phyloP scores from a whole-genome alignment of 768 basidiomycete species.

The Boletus sp. region DNA sequence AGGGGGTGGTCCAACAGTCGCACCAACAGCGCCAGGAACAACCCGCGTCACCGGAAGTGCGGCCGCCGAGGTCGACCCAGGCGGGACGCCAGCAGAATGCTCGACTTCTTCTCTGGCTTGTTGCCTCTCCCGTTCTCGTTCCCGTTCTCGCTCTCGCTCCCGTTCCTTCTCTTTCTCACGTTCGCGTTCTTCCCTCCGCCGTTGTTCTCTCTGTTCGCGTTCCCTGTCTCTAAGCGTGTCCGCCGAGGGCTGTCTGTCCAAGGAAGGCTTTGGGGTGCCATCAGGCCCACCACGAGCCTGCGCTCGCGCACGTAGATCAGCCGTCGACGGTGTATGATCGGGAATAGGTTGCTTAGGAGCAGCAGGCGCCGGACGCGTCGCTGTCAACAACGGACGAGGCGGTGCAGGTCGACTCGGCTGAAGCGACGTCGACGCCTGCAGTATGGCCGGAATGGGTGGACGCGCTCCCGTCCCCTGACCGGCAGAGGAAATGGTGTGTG shows the following conservation, averaged over 20 bases:
- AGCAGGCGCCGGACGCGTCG: constrained; percentile 52
- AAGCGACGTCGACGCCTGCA: constrained; percentile 35
- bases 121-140: constrained; percentile 24
- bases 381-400: constrained; percentile 59
- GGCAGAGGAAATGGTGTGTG: constrained; percentile 39
- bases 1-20: constrained; percentile 51
- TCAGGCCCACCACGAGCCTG: constrained; percentile 54
- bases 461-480: constrained; percentile 27
- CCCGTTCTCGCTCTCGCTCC: constrained; percentile 35
- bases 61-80: constrained; percentile 43
- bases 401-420: constrained; percentile 67
- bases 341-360: constrained; percentile 39
- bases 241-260: constrained; percentile 40
- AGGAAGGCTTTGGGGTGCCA: constrained; percentile 29
- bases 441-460: constrained; percentile 24
- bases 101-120: constrained; percentile 32
- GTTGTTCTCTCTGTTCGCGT: constrained; percentile 36
- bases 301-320: constrained; percentile 62
- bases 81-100: constrained; percentile 42
- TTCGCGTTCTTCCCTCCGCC: constrained; percentile 37
- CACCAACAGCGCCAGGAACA: constrained; percentile 45
- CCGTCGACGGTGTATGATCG: constrained; percentile 57
- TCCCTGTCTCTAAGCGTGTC: constrained; percentile 35
- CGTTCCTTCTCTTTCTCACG: constrained; percentile 33
- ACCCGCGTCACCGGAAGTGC: constrained; percentile 43